Base-by-base conservation (phyloP, 1,139 yeast species). In the Kodamaea arcana region DNA sequence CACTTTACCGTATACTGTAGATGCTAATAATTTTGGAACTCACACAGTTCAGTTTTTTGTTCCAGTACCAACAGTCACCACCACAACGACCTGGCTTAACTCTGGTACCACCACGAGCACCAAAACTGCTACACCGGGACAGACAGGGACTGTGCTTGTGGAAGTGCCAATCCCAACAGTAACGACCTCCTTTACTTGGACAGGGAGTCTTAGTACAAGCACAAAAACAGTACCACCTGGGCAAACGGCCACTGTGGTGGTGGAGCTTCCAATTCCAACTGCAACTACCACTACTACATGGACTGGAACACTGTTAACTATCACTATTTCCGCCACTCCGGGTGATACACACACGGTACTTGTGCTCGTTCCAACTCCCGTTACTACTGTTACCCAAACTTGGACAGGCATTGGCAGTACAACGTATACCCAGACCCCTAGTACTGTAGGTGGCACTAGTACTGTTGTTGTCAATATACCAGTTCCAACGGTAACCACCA, bases 101-200 rank as follows among this genome's bases (percentile, higher is more conserved):
- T 15, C 32, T 5, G 31, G 22, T 6, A 32, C 35, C 1, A 14
- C 33, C 2, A 22, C 35, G 6, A 24, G 36, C 15, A 33, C 38
- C 4, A 21, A 29, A 4, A 37, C 37, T 6, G 38, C 37, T 11
- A 22, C 30, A 18, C 28, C 32, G 2, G 49, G 45, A 10, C 44
- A 39, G 10, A 50, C 52, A 3, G 42, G 36, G 10, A 53, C 56
- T 1, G 38, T 46, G 4, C 27, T 42, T 1, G 45, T 56, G 17
- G 8, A 27, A 13, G 7, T 27, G 15, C 22, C 22, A 18, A 27
- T 18, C 15, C 20, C 20, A 13, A 14, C 12, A 4, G 16, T 18
- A 13, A 15, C 29, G 4, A 15, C 18, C 15, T 6, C 12, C 5
- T 13, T 13, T 9, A 12, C 29, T 15, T 27, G 29, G 29, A 27